These are phyloP conservation scores for Zygosaccharomyces pseudobailii DNA, from an alignment of 1,139 yeast genomes.

Conservation along the genomic window DNA sequence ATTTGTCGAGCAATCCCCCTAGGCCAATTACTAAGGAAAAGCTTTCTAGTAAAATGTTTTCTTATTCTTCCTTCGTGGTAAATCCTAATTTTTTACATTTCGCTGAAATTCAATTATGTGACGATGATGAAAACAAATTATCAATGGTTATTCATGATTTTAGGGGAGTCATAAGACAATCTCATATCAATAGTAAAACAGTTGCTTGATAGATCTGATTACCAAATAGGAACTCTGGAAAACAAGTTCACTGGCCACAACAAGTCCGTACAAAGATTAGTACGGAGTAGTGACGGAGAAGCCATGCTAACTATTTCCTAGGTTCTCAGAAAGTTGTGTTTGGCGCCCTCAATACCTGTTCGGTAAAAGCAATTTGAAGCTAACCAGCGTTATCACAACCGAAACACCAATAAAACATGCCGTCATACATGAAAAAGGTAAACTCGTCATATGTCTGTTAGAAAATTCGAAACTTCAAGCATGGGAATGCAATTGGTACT, in stretches of 20 bases:
- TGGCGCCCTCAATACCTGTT: constrained; percentile 46
- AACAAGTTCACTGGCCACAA: constrained; percentile 79
- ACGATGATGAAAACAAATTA: constrained; percentile 31
- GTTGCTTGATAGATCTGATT: constrained; percentile 29
- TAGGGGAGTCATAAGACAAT: constrained; percentile 46
- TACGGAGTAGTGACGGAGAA: constrained; percentile 60
- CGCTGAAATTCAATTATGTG: constrained; percentile 32
- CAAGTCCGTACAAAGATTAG: constrained; percentile 65
- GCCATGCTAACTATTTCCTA: constrained; percentile 50
- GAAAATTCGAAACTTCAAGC: constrained; percentile 42
- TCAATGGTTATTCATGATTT: constrained; percentile 48
- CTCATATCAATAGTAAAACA: constrained; percentile 39
- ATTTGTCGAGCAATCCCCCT: constrained; percentile 49
- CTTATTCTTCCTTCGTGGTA: constrained; percentile 29
- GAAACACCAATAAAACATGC: constrained; percentile 44
- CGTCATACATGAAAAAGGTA: constrained; percentile 52
- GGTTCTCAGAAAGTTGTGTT: constrained; percentile 54
- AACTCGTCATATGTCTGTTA: constrained; percentile 44
- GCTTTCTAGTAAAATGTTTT: constrained; percentile 22
- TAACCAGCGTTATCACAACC: constrained; percentile 34
- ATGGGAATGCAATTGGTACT: constrained; percentile 52
- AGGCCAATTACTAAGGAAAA: constrained; percentile 32
- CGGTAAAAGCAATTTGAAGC: constrained; percentile 31
- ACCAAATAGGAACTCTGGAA: constrained; percentile 31
- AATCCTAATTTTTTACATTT: constrained; percentile 35